Evolutionary conservation across 495 filamentous ascomycete species (phyloP), one percentile per base, ranked within the genome.

Genomic region (Niebla homalea): DNA sequence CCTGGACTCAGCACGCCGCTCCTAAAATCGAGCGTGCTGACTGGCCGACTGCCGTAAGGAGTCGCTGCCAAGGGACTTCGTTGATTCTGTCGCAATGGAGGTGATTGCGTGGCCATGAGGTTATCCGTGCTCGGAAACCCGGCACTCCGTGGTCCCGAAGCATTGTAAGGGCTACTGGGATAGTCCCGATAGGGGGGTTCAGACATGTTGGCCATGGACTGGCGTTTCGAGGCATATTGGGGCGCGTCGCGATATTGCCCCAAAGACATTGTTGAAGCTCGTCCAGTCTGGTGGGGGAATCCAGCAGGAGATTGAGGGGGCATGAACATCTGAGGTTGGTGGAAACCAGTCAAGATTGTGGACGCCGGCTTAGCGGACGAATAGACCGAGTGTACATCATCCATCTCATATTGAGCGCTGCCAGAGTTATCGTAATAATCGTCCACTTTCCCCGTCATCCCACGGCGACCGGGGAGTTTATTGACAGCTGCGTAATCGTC

Each of bases 311-410:
- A 88, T 48, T 83, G 80, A 5, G 88, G 87, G 3, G 87, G 84
- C 73, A 89, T 84, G 65, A 83, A 90, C 3, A 73, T 77, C 55
- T 65, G 70, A 42, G 55, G 50, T 52, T 69, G 56, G 16, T 70
- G 71, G 67, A 94, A 85, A 46, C 89, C 89, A 32, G 87, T 92
- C 40, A 98, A 75, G 52, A 98, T 85, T 2, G 85, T 88, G 0
- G 89, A 95, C 2, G 89, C 85, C 20, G 93, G 92, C 66, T 88
- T 89, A 54, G 89, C 86, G 2, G 89, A 94, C 8, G 90, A 96
- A 67, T 97, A 96, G 48, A 93, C 79, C 1, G 87, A 94, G 60
- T 90, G 89, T 75, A 96, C 92, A 59, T 98, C 92, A 60, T 98
- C 92, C 83, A 97, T 88, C 64, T 97, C 92, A 57, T 85, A 88